phyloP scores from a whole-genome alignment of 169 alveolate genomes.

The Nephromyces sp. region DNA sequence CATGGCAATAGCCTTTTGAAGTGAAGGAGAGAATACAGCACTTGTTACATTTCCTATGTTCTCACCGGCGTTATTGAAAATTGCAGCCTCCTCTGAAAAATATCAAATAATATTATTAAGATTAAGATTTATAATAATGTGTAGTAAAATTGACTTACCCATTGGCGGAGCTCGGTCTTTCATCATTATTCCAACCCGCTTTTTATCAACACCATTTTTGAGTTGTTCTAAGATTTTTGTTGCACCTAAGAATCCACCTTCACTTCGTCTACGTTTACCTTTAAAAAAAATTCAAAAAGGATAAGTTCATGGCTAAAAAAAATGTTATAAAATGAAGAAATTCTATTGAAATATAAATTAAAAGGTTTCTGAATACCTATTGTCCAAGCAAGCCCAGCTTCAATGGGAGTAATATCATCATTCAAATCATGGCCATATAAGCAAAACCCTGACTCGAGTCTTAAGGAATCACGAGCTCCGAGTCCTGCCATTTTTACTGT shows the following conservation, averaged over 20 bases:
- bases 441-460: constrained; percentile 74
- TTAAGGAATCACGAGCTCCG: constrained; percentile 71
- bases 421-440: constrained; percentile 63
- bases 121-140: background rate
- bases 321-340: background rate
- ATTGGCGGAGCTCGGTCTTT: constrained; percentile 1
- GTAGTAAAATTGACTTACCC: background rate
- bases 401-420: constrained; percentile 52
- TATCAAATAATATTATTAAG: constrained; percentile 21
- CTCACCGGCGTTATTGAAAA: constrained; percentile 16
- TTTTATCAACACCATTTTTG: constrained; percentile 1
- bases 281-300: background rate
- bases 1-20: constrained; percentile 55
- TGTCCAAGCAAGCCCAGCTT: constrained; percentile 64
- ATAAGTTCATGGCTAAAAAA: constrained; percentile 9
- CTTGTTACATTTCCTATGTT: constrained; percentile 57
- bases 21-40: constrained; percentile 58
- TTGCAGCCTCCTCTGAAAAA: background rate
- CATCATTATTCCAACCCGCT: background rate
- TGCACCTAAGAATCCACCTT: constrained; percentile 14
- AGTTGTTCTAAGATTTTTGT: constrained; percentile 1
- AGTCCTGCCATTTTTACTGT: constrained; percentile 50
- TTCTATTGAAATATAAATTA: constrained; percentile 7
- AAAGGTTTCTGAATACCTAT: constrained; percentile 30
- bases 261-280: constrained; percentile 39